These are phyloP conservation scores for Aspergillus piperis DNA, from an alignment of 2,329 filamentous ascomycete genomes.

Conservation along the genomic window DNA sequence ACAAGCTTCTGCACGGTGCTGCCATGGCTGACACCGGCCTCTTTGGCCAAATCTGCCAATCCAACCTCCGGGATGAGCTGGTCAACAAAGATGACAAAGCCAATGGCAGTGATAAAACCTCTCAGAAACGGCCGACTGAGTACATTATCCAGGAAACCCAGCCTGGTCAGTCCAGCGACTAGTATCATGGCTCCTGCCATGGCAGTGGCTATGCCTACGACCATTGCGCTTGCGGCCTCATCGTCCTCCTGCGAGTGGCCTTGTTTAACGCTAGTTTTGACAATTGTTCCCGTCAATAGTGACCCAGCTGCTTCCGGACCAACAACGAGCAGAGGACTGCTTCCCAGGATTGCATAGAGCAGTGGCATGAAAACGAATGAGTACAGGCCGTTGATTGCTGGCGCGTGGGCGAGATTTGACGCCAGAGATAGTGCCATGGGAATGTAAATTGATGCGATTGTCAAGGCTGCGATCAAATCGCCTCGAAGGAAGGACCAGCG, in stretches of 20 bases:
- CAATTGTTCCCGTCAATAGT: constrained; percentile 81
- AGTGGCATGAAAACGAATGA: constrained; percentile 90
- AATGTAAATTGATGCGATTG: constrained; percentile 98
- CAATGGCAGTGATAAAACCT: constrained; percentile 96
- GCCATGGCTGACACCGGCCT: constrained; percentile 68
- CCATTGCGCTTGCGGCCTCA: constrained; percentile 71
- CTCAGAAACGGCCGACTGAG: constrained; percentile 88
- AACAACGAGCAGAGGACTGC: constrained; percentile 88
- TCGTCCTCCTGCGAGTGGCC: constrained; percentile 67
- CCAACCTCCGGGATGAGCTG: constrained; percentile 91
- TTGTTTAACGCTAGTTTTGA: constrained; percentile 72
- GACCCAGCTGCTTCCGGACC: constrained; percentile 94
- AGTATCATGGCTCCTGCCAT: constrained; percentile 87
- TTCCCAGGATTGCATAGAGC: constrained; percentile 87
- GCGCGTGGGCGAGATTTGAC: constrained; percentile 87
- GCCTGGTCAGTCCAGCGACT: constrained; percentile 77
- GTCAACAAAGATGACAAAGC: constrained; percentile 93
- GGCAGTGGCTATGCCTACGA: constrained; percentile 85
- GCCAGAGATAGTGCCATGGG: constrained; percentile 95
- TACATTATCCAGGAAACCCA: constrained; percentile 94
- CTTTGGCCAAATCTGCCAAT: constrained; percentile 65
- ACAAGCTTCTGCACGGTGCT: constrained; percentile 82
- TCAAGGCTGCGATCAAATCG: constrained; percentile 83
- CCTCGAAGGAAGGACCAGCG: constrained; percentile 77
- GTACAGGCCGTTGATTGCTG: constrained; percentile 91